Conservation (phyloP, 1,284 basidiomycete genomes). For the Irpex lacteus region DNA sequence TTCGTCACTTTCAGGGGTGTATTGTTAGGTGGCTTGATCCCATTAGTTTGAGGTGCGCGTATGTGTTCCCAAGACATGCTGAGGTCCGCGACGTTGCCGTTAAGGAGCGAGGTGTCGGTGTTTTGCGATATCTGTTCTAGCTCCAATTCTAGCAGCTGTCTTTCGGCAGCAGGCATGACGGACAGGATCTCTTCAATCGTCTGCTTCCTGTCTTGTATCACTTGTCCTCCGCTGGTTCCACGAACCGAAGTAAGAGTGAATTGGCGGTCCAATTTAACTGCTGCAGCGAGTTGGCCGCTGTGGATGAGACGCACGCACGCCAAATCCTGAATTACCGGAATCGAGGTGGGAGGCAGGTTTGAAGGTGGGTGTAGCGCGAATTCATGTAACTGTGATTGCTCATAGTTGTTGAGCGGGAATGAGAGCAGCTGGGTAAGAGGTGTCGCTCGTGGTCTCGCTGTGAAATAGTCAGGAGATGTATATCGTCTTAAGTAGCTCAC, state of each 20-base stretch:
- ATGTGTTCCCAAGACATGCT: conserved; percentile 54
- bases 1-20: background rate
- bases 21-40: conserved; percentile 1
- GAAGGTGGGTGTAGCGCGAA: conserved; percentile 59
- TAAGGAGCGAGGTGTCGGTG: conserved; percentile 13
- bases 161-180: conserved; percentile 58
- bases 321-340: conserved; percentile 74
- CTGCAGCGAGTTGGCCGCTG: conserved; percentile 67
- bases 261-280: conserved; percentile 72
- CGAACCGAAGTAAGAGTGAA: conserved; percentile 41
- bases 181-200: conserved; percentile 69
- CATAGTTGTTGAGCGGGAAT: conserved; percentile 61
- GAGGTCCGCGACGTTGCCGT: conserved; percentile 28
- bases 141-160: conserved; percentile 49
- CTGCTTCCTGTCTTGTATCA: conserved; percentile 50
- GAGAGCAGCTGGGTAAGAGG: conserved; percentile 59
- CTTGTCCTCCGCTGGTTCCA: conserved; percentile 19
- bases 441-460: conserved; percentile 56
- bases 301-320: conserved; percentile 78
- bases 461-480: conserved; percentile 6
- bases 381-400: conserved; percentile 53
- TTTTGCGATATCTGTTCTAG: conserved; percentile 33
- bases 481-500: conserved; percentile 27
- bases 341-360: conserved; percentile 42
- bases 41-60: conserved; percentile 7